These are phyloP conservation scores for Arthonia radiata DNA, from an alignment of 495 filamentous ascomycete species.

Conservation along the genomic window DNA sequence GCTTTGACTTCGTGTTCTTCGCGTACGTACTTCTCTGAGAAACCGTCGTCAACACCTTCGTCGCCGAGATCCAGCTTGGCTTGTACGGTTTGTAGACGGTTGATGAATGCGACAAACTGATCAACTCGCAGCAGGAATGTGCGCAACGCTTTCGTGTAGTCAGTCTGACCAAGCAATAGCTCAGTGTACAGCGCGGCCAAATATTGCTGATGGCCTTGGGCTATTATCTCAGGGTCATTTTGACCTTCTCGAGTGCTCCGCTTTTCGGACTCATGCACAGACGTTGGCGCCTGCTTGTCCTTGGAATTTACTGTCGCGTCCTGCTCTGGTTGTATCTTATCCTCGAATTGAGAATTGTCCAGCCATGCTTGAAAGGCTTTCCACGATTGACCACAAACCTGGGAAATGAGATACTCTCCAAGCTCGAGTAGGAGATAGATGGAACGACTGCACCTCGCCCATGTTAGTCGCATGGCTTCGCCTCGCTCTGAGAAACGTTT, in stretches of 20 bases:
- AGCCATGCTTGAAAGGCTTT: conserved; percentile 30
- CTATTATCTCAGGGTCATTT: conserved; percentile 69
- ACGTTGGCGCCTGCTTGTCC: no score
- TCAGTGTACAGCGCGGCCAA: conserved; percentile 37
- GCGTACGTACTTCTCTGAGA: no score
- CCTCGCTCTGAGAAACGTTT: no score
- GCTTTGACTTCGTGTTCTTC: no score
- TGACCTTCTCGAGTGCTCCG: no score
- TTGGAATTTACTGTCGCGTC: no score
- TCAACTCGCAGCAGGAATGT: conserved; percentile 47
- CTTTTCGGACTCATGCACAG: no score
- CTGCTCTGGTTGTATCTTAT: no score
- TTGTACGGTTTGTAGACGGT: conserved; percentile 46
- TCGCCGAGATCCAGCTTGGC: conserved; percentile 6
- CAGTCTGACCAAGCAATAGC: conserved; percentile 41
- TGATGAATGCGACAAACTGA: conserved; percentile 46
- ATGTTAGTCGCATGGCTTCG: conserved; percentile 46
- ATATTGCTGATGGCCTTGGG: conserved; percentile 52
- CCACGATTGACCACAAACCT: conserved; percentile 62
- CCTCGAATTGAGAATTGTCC: no score
- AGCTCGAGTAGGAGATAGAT: conserved; percentile 72
- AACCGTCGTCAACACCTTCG: no score
- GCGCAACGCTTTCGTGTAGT: conserved; percentile 48
- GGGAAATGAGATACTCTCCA: conserved; percentile 67
- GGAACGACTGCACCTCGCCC: conserved; percentile 64